Conservation (phyloP, 495 filamentous ascomycete genomes). For the Penicillium bialowiezense region DNA sequence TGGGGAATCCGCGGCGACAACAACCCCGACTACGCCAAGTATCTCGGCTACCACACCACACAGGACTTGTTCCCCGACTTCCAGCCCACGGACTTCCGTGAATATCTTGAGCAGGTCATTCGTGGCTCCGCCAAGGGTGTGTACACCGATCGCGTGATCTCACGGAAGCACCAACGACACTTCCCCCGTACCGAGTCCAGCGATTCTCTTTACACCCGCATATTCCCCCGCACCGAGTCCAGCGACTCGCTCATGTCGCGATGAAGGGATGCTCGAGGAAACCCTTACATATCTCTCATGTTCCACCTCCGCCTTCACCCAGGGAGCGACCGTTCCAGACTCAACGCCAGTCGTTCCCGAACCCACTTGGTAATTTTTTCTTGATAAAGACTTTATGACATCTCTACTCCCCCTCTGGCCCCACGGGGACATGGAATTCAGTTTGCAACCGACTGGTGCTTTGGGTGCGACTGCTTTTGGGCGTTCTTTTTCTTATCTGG, state of each 20-base stretch:
- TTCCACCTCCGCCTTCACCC: background rate
- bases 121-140: conserved; percentile 42
- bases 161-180: conserved; percentile 41
- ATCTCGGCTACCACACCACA: conserved; percentile 55
- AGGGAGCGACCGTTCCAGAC: conserved; percentile 13
- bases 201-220: conserved; percentile 41
- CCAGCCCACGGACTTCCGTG: conserved; percentile 36
- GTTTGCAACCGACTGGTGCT: conserved; percentile 10
- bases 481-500: conserved; percentile 21
- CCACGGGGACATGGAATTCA: conserved; percentile 12
- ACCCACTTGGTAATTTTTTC: conserved; percentile 9
- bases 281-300: background rate
- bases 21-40: conserved; percentile 53
- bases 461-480: conserved; percentile 9
- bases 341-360: conserved; percentile 10
- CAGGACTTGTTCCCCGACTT: conserved; percentile 58
- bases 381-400: conserved; percentile 11
- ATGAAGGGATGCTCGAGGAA: conserved; percentile 19
- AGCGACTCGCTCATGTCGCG: conserved; percentile 44
- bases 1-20: conserved; percentile 57
- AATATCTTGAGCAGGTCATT: conserved; percentile 41
- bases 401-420: conserved; percentile 8
- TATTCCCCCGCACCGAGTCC: conserved; percentile 43
- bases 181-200: conserved; percentile 46
- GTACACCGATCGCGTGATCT: conserved; percentile 44